Percentiles rank a stretch among this genome's conserved stretches.
These are phyloP conservation scores for Fusarium poae DNA, from an alignment of 2,329 filamentous ascomycete species.

Conservation along the genomic window DNA sequence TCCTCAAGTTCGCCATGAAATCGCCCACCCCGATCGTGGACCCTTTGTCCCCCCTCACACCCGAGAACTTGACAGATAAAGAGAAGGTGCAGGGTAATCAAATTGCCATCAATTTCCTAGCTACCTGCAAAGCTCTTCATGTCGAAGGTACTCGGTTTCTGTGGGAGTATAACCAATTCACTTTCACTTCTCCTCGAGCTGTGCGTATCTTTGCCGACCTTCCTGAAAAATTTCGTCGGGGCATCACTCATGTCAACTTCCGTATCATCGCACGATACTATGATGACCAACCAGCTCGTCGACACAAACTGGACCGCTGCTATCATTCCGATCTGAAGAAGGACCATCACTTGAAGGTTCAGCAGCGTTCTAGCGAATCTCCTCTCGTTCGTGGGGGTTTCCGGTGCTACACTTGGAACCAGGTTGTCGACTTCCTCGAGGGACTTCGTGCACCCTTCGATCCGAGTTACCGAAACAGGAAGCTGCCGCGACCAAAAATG, in stretches of 20 bases:
- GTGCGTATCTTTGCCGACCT: constrained; percentile 64
- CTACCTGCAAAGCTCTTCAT: constrained; percentile 64
- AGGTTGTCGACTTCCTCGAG: constrained; percentile 65
- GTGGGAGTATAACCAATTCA: constrained; percentile 66
- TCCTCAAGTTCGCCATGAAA: constrained; percentile 65
- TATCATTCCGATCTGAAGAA: constrained; percentile 61
- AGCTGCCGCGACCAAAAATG: constrained; percentile 57
- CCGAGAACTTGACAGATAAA: constrained; percentile 58
- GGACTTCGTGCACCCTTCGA: constrained; percentile 66
- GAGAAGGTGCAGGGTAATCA: constrained; percentile 62
- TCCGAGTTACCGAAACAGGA: constrained; percentile 55
- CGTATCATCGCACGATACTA: constrained; percentile 69
- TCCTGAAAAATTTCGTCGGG: constrained; percentile 57
- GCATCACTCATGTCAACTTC: constrained; percentile 62
- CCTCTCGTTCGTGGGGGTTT: constrained; percentile 65
- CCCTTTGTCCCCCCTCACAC: constrained; percentile 61
- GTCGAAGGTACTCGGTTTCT: constrained; percentile 63
- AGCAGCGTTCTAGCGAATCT: constrained; percentile 59
- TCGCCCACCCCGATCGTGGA: constrained; percentile 66
- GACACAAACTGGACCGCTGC: constrained; percentile 57
- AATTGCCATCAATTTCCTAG: constrained; percentile 66
- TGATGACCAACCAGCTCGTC: constrained; percentile 60
- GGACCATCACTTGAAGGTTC: constrained; percentile 58
- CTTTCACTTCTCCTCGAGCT: constrained; percentile 66
- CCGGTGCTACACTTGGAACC: constrained; percentile 67